Percentiles rank a stretch among this genome's conserved stretches.
These are phyloP conservation scores for Aspergillus steynii DNA, from an alignment of 495 filamentous ascomycete genomes.

Conservation along the genomic window DNA sequence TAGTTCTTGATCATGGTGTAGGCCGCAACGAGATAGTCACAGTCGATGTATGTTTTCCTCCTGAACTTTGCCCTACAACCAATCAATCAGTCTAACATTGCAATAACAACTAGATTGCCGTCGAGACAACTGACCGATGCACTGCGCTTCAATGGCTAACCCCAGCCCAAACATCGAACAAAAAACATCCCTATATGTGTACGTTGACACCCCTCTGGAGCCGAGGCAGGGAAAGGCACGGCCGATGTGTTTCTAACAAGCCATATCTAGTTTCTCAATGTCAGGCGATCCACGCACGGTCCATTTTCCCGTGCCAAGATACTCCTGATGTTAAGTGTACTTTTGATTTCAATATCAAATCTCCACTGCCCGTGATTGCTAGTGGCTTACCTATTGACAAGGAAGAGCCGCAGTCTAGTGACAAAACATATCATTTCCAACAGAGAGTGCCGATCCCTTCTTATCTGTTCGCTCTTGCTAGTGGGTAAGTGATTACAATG, in stretches of 20 bases:
- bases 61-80: neutral
- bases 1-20: constrained; percentile 64
- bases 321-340: constrained; percentile 94
- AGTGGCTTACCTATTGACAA: constrained; percentile 72
- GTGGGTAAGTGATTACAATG: constrained; percentile 51
- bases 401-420: constrained; percentile 32
- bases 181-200: constrained; percentile 93
- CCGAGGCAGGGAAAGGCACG: neutral
- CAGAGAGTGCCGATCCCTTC: constrained; percentile 91
- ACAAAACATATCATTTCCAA: constrained; percentile 71
- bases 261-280: constrained; percentile 74
- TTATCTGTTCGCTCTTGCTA: constrained; percentile 90
- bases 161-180: constrained; percentile 86
- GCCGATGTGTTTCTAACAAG: neutral
- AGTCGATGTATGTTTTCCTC: constrained; percentile 50
- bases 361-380: constrained; percentile 82
- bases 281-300: constrained; percentile 92
- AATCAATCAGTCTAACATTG: neutral
- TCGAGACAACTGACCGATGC: constrained; percentile 78
- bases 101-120: constrained; percentile 43
- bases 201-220: constrained; percentile 26
- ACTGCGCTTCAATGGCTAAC: constrained; percentile 94
- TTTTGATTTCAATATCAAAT: constrained; percentile 83
- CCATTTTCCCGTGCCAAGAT: constrained; percentile 94
- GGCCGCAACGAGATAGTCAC: constrained; percentile 62